Base-by-base conservation (phyloP, 2,329 filamentous ascomycete genomes). In the Clarireedia hainanense region DNA sequence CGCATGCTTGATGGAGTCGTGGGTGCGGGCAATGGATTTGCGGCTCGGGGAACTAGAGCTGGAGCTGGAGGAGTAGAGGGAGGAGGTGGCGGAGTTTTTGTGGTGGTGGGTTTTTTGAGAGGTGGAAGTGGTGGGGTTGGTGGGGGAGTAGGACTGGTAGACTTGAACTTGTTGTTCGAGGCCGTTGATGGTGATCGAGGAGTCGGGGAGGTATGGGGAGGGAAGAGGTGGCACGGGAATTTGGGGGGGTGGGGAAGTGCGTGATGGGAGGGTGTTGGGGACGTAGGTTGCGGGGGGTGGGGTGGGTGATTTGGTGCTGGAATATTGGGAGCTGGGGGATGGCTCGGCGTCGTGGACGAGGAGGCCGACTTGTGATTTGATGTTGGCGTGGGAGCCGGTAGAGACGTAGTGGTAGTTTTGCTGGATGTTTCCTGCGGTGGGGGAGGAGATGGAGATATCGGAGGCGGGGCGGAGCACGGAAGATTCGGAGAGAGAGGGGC, bases 1-100 rank as follows among this genome's bases (percentile, higher is more conserved):
- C 24, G 42, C 5, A 45, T 26, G 34, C 26, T n/a, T n/a, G 17
- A 55, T 27, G 14, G 52, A 55, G 5, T 55, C 52, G 23, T 55
- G n/a, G 2, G 36, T 34, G n/a, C 46, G 45, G 14, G 45, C 15
- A 23, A 55, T 15, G 39, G 39, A 40, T 40, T 40, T 40, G 26
- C 23, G 42, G 42, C 23, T 46, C 2, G 6, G 2, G 42, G 23
- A 14, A 23, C 12, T 27, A 24, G 26, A 43, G 40, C 12, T 36
- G 9, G 10, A n/a, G 23, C 15, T 10, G 24, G n/a, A 40, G 24
- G 36, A 24, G 48, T 14, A 23, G 37, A 34, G n/a, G 24, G 14
- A 20, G 17, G 39, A 20, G 17, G 39, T 40, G 39, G 15, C 15
- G 14, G 37, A 26, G 5, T 34, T 17, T 20, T 36, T 20, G 10